Evolutionary conservation across 2,329 filamentous ascomycete genomes (phyloP).

Genomic region (Gliomastix tumulicola): DNA sequence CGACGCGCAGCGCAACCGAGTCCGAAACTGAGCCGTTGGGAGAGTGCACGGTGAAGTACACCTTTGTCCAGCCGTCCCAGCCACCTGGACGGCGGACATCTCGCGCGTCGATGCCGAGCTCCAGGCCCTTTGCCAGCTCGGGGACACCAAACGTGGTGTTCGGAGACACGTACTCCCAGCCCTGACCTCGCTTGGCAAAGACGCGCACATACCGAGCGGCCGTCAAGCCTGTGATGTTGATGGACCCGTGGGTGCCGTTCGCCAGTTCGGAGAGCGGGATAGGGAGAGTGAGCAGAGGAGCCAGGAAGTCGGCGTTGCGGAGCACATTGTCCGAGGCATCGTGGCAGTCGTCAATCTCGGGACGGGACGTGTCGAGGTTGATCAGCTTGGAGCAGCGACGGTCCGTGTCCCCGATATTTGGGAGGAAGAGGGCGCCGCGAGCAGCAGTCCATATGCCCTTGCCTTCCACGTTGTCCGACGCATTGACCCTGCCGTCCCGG

Average conservation of each 20-base stretch:
- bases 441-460: constrained; percentile 14
- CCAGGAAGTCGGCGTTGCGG: constrained; percentile 18
- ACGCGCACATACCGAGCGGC: constrained; percentile 16
- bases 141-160: constrained; percentile 17
- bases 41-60: constrained; percentile 19
- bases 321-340: constrained; percentile 25
- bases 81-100: constrained; percentile 11
- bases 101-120: constrained; percentile 26
- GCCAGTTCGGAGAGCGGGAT: constrained; percentile 7
- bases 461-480: constrained; percentile 9
- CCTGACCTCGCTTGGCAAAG: constrained; percentile 10
- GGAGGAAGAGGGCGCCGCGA: constrained; percentile 23
- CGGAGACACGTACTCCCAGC: constrained; percentile 17
- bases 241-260: constrained; percentile 8
- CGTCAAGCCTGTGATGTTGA: constrained; percentile 6
- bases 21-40: constrained; percentile 10
- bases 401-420: constrained; percentile 24
- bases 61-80: constrained; percentile 19
- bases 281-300: constrained; percentile 22
- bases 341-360: constrained; percentile 21
- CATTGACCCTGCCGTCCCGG: constrained; percentile 22
- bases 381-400: constrained; percentile 16
- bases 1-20: constrained; percentile 22
- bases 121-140: constrained; percentile 18
- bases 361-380: constrained; percentile 8